A percentile compares a stretch with the other conserved stretches of the same genome.
phyloP scores from a whole-genome alignment of 805 yeast species.

The Tetrapisispora phaffii region DNA sequence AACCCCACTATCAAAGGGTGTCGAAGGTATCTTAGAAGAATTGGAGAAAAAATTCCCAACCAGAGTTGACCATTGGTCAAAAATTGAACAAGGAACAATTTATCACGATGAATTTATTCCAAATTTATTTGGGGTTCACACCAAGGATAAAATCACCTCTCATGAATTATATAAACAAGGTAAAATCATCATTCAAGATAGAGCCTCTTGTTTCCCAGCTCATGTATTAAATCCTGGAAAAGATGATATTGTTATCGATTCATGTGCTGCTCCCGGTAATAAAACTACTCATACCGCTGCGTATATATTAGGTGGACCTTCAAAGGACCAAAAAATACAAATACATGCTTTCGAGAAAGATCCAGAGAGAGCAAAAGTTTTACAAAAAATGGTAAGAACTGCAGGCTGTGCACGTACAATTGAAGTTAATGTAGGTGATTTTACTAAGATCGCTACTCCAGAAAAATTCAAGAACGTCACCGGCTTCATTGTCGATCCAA shows the following conservation, averaged over 20 bases:
- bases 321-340: conserved; percentile 11
- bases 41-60: conserved; percentile 30
- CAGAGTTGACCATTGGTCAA: conserved; percentile 37
- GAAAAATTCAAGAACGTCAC: conserved; percentile 53
- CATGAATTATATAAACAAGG: conserved; percentile 68
- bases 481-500: conserved; percentile 87
- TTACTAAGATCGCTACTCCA: conserved; percentile 35
- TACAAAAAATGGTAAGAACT: conserved; percentile 65
- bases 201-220: conserved; percentile 96
- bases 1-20: conserved; percentile 24
- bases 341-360: conserved; percentile 88
- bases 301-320: conserved; percentile 14
- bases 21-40: conserved; percentile 20
- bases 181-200: conserved; percentile 79
- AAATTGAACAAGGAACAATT: conserved; percentile 45
- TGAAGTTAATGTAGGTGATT: conserved; percentile 44
- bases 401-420: conserved; percentile 52
- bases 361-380: conserved; percentile 53
- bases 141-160: conserved; percentile 57
- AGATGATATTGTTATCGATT: conserved; percentile 67
- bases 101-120: conserved; percentile 69
- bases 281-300: conserved; percentile 88
- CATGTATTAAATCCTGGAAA: conserved; percentile 57
- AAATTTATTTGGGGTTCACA: conserved; percentile 71
- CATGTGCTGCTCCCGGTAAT: conserved; percentile 98